Evolutionary conservation across 805 yeast species (phyloP).

Genomic region (Dipodascopsis uninucleata): DNA sequence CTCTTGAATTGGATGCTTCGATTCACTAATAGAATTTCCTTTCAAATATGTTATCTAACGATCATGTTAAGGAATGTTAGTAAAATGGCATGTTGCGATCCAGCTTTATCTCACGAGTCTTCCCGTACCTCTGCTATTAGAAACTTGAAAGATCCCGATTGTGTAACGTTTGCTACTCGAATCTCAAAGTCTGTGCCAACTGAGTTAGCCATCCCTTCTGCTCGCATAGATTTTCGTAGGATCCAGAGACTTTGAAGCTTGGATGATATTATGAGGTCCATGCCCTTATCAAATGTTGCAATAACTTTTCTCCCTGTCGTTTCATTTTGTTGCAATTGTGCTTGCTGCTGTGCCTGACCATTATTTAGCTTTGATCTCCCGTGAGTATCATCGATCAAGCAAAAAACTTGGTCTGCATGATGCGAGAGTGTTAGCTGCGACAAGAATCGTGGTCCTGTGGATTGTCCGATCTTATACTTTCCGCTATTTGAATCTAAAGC

Average conservation of each 20-base stretch:
- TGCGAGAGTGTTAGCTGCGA: conserved; percentile 35
- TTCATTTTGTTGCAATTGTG: not conserved
- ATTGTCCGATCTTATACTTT: conserved; percentile 5
- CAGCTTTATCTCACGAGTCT: no score
- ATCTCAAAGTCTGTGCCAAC: conserved; percentile 46
- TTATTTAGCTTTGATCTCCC: conserved; percentile 32
- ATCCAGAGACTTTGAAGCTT: conserved; percentile 70
- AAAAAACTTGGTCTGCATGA: conserved; percentile 33
- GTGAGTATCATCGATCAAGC: conserved; percentile 33
- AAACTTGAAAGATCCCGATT: conserved; percentile 64
- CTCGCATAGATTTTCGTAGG: conserved; percentile 62
- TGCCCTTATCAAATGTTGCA: conserved; percentile 51
- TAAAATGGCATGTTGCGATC: no score
- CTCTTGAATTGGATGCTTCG: conserved; percentile 7
- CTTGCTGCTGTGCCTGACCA: conserved; percentile 46
- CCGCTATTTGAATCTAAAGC: conserved; percentile 37
- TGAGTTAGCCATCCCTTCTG: conserved; percentile 68
- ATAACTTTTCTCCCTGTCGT: conserved; percentile 34
- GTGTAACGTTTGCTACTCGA: conserved; percentile 64
- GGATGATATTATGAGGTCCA: conserved; percentile 52
- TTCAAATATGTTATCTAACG: conserved; percentile 12
- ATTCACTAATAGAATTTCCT: conserved; percentile 8
- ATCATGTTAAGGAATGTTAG: not conserved
- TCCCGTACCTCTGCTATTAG: conserved; percentile 15
- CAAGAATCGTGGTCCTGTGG: conserved; percentile 27